Base-by-base conservation (phyloP, 371 early-diverging fungal genomes). In the Mortierella sp. region DNA sequence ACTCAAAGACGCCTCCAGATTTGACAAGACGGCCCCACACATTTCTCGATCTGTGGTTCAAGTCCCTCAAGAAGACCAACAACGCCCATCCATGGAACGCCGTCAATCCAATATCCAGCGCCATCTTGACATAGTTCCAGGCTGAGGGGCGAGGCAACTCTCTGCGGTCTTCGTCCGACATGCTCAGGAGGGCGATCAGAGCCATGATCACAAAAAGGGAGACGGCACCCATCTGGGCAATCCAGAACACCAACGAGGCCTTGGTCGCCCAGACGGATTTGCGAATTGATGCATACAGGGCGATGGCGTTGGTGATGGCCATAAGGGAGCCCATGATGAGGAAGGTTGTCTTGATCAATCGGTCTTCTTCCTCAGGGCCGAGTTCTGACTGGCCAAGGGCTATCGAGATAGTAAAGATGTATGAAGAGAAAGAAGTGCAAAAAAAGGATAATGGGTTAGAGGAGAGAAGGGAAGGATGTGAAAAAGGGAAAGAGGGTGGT, bases 61-160 rank as follows among this genome's bases (percentile, higher is more conserved):
- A n/a, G 26, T 71, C 71, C 19, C 71, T 64, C 61, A 71, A 44
- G 7, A 64, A 64, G 45, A 71, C 64, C 8, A 76, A 40, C 43
- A 76, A 50, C 6, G 76, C 43, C 76, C 76, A 76, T 26, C 76
- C 76, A 55, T 70, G 31, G 47, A 65, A n/a, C 31, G 58, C 10
- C 2, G 55, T 11, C 22, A 44, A 22, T 19, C n/a, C 39, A 47
- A 37, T 0, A 19, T 4, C 7, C 31, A 31, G 13, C 29, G 34
- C 41, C 48, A 67, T 13, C 22, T 4, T 1, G 22, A 43, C 16
- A 24, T 29, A 16, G 2, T 55, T 22, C 31, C 41, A 1, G 8
- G 11, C 43, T 13, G 45, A 44, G 34, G 55, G 61, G 0, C 26
- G 40, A 40, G 66, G 73, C 10, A 50, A 10, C 4, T 41, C 3